Evolutionary conservation across 768 basidiomycete species (phyloP).

Genomic region (Mycena floridula): DNA sequence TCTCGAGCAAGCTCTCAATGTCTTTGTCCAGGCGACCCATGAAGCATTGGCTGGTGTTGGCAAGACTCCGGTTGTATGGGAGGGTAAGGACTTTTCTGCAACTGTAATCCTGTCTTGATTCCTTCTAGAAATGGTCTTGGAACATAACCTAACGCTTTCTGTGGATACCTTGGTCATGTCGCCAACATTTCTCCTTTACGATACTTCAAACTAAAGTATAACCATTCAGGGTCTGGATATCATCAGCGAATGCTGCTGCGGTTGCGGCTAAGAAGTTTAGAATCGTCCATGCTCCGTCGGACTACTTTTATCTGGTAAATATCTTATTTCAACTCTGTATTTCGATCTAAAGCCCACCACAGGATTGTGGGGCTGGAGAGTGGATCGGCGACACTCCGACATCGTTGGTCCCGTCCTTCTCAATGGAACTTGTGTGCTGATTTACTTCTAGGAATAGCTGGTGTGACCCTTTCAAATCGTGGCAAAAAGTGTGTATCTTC

Average conservation of each 20-base stretch:
- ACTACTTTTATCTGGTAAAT: slow-evolving; percentile 68
- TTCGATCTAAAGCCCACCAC: not conserved
- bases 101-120: not conserved
- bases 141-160: slow-evolving; percentile 29
- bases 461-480: slow-evolving; percentile 48
- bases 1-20: slow-evolving; percentile 56
- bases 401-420: not conserved
- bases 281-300: slow-evolving; percentile 63
- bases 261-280: slow-evolving; percentile 57
- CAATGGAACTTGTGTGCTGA: not conserved
- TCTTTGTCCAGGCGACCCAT: slow-evolving; percentile 60
- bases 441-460: slow-evolving; percentile 31
- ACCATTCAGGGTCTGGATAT: slow-evolving; percentile 59
- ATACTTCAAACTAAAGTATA: slow-evolving; percentile 1
- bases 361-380: not conserved
- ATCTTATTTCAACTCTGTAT: not conserved
- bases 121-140: slow-evolving; percentile 39
- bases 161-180: slow-evolving; percentile 39
- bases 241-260: slow-evolving; percentile 49
- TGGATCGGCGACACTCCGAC: not conserved
- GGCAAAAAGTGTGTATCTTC: slow-evolving; percentile 33
- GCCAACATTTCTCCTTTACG: not conserved
- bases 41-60: slow-evolving; percentile 42
- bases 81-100: slow-evolving; percentile 34
- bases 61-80: slow-evolving; percentile 81